These are phyloP conservation scores for Aleurites moluccanus DNA, from an alignment of 441 rosid genomes.

Conservation along the genomic window DNA sequence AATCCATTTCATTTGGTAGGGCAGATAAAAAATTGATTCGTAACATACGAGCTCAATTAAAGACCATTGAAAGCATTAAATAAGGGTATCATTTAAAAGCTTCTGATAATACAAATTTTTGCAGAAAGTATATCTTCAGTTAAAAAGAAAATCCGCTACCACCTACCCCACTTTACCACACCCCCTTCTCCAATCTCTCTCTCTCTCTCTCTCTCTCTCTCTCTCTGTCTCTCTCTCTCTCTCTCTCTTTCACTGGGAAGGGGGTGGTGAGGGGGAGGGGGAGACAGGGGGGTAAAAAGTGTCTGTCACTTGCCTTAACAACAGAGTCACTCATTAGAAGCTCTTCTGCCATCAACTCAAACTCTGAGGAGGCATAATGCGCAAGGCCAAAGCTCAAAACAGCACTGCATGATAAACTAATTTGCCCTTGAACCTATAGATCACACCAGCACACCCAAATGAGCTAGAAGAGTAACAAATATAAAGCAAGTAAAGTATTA, in stretches of 20 bases:
- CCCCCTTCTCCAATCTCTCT: not conserved
- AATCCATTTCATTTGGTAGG: not conserved
- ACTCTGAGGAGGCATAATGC: conserved; percentile 75
- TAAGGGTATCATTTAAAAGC: conserved; percentile 8
- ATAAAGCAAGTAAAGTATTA: not conserved
- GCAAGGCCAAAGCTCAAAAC: conserved; percentile 81
- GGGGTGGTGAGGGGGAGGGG: not conserved
- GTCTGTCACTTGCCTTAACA: conserved; percentile 57
- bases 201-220: no score
- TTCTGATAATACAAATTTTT: not conserved
- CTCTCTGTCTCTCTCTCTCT: no score
- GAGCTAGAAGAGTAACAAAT: not conserved
- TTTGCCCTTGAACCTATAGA: conserved; percentile 59
- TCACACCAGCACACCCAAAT: not conserved
- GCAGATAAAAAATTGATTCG: not conserved
- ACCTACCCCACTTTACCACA: not conserved
- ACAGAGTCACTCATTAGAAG: conserved; percentile 78
- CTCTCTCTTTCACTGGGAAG: no score
- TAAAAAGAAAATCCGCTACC: not conserved
- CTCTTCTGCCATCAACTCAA: conserved; percentile 90
- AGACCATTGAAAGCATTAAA: not conserved
- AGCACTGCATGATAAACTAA: conserved; percentile 63
- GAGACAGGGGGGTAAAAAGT: not conserved
- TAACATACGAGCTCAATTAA: not conserved
- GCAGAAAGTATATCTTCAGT: not conserved